Percentiles rank a stretch among this genome's conserved stretches.
These are phyloP conservation scores for Candida krabiensis DNA, from an alignment of 805 yeast species.

Conservation along the genomic window DNA sequence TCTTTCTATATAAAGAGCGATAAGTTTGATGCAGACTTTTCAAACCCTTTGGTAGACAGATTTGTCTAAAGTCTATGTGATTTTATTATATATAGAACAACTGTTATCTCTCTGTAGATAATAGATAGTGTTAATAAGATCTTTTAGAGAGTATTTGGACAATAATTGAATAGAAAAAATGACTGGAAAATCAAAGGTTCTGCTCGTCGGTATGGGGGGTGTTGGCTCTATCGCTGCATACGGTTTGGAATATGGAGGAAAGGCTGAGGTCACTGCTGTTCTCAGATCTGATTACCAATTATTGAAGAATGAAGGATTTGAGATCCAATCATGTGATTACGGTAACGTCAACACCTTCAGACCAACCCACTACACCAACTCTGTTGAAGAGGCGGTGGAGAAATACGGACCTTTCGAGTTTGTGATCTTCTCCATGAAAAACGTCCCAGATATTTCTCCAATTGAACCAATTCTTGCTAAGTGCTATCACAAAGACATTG, in stretches of 20 bases:
- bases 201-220: conserved; percentile 82
- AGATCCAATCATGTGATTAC: conserved; percentile 60
- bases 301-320: conserved; percentile 53
- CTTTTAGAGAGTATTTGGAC: no score
- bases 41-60: no score
- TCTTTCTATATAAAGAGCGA: no score
- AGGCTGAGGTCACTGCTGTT: conserved; percentile 57
- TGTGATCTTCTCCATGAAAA: conserved; percentile 61
- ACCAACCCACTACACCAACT: conserved; percentile 45
- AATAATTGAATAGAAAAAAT: no score
- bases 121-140: no score
- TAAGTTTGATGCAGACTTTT: no score
- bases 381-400: conserved; percentile 46
- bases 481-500: conserved; percentile 30
- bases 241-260: conserved; percentile 49
- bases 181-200: conserved; percentile 36
- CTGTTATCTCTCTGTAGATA: no score
- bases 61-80: no score
- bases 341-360: conserved; percentile 55
- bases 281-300: conserved; percentile 63
- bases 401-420: conserved; percentile 47
- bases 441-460: conserved; percentile 60
- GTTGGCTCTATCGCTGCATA: conserved; percentile 80
- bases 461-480: conserved; percentile 37
- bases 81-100: no score